These are phyloP conservation scores for Cynara cardunculus DNA, from an alignment of 129 eudicot species.

Conservation along the genomic window DNA sequence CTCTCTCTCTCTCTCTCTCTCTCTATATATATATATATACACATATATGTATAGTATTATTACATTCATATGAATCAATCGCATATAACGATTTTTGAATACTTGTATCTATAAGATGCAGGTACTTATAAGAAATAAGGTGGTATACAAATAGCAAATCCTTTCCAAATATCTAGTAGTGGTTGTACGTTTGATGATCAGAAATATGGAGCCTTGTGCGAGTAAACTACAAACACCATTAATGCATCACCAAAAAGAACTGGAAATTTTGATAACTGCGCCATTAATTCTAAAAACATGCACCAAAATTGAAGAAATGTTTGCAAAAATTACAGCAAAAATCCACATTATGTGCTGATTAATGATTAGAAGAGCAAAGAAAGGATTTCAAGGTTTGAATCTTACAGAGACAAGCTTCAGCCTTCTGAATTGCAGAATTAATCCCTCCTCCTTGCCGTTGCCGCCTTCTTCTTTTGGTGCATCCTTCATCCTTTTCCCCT, in stretches of 20 bases:
- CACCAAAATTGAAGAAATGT: not conserved
- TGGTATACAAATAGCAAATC: too few species aligned
- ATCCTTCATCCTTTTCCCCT: slow-evolving; percentile 16
- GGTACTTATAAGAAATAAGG: too few species aligned
- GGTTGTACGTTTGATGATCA: too few species aligned
- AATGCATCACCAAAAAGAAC: not conserved
- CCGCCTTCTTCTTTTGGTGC: slow-evolving; percentile 18
- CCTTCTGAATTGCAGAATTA: slow-evolving; percentile 49
- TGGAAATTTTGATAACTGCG: not conserved
- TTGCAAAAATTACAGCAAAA: not conserved
- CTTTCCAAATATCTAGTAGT: too few species aligned
- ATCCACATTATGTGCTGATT: slow-evolving; percentile 3
- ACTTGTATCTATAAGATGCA: too few species aligned
- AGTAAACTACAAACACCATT: not conserved
- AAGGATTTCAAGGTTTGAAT: slow-evolving; percentile 34
- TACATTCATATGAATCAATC: too few species aligned
- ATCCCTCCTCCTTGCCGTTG: slow-evolving; percentile 16
- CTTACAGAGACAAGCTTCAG: slow-evolving; percentile 56
- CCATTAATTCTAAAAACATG: not conserved
- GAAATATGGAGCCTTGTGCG: too few species aligned
- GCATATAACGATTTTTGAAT: too few species aligned
- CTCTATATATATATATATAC: too few species aligned
- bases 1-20: too few species aligned
- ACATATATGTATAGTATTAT: too few species aligned
- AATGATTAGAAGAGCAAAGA: slow-evolving; percentile 12